Percentiles rank a stretch among this genome's conserved stretches.
These are phyloP conservation scores for Gaeumannomyces tritici DNA, from an alignment of 2,329 filamentous ascomycete species.

Conservation along the genomic window DNA sequence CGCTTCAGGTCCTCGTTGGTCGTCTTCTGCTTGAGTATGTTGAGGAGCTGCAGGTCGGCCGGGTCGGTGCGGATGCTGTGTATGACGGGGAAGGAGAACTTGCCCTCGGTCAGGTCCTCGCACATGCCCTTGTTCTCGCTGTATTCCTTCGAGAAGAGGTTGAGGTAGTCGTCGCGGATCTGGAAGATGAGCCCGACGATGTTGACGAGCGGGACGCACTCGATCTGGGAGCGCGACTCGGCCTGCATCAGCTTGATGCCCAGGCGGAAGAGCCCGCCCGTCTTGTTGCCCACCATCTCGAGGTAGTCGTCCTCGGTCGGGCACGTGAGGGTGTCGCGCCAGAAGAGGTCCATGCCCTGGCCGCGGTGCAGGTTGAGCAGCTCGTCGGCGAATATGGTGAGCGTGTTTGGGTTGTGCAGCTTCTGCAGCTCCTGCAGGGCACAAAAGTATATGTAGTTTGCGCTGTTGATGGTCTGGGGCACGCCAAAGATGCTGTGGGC, in stretches of 20 bases:
- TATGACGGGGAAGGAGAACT: constrained; percentile 94
- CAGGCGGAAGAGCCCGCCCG: constrained; percentile 74
- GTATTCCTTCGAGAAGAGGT: constrained; percentile 68
- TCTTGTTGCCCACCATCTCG: constrained; percentile 92
- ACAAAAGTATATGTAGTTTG: constrained; percentile 82
- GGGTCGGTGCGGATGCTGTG: constrained; percentile 78
- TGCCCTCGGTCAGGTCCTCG: constrained; percentile 93
- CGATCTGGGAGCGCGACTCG: constrained; percentile 45
- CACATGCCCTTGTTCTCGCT: constrained; percentile 85
- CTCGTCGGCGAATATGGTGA: constrained; percentile 72
- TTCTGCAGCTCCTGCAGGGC: constrained; percentile 66
- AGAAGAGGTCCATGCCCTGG: constrained; percentile 87
- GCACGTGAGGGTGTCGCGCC: constrained; percentile 76
- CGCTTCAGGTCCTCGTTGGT: constrained; percentile 78
- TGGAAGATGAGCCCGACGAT: constrained; percentile 80
- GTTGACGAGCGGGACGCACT: constrained; percentile 79
- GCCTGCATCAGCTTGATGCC: constrained; percentile 85
- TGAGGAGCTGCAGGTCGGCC: constrained; percentile 69
- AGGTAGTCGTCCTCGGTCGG: constrained; percentile 83
- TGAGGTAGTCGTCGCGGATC: constrained; percentile 90
- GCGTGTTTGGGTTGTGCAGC: constrained; percentile 55
- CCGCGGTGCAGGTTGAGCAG: constrained; percentile 76
- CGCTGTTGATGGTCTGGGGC: constrained; percentile 82
- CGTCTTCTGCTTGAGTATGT: constrained; percentile 87
- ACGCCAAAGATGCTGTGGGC: constrained; percentile 79